Percentiles rank a stretch among this genome's conserved stretches.
phyloP scores from a whole-genome alignment of 2,329 filamentous ascomycete species.

The Harringtonia aguacate region DNA sequence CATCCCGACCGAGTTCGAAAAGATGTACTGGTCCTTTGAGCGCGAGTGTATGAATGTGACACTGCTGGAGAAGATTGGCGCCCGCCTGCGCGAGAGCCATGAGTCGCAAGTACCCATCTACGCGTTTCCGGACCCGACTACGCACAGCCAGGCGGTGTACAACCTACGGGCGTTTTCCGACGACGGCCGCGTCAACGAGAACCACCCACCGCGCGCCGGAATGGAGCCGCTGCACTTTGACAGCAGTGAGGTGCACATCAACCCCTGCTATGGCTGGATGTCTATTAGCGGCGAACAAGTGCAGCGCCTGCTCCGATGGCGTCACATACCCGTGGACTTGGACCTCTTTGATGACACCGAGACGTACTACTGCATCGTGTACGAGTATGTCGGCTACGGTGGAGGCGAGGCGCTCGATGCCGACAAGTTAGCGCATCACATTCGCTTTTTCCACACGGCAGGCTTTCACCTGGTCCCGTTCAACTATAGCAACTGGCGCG shows the following conservation, averaged over 20 bases:
- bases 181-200: not conserved
- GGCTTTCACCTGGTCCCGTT: not conserved
- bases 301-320: not conserved
- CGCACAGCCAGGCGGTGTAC: not conserved
- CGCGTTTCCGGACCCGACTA: not conserved
- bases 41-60: not conserved
- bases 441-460: not conserved
- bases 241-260: not conserved
- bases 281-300: not conserved
- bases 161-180: conserved; percentile 1
- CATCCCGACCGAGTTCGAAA: not conserved
- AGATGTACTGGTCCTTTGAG: not conserved
- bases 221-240: not conserved
- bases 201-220: not conserved
- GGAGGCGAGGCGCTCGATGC: not conserved
- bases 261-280: conserved; percentile 3
- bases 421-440: not conserved
- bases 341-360: not conserved
- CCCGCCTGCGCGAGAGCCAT: not conserved
- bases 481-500: conserved; percentile 2
- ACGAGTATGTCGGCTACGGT: not conserved
- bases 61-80: not conserved
- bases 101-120: not conserved
- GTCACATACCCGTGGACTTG: not conserved
- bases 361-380: conserved; percentile 1